Evolutionary conservation across 495 filamentous ascomycete species (phyloP).

Genomic region (Articulospora tetracladia): DNA sequence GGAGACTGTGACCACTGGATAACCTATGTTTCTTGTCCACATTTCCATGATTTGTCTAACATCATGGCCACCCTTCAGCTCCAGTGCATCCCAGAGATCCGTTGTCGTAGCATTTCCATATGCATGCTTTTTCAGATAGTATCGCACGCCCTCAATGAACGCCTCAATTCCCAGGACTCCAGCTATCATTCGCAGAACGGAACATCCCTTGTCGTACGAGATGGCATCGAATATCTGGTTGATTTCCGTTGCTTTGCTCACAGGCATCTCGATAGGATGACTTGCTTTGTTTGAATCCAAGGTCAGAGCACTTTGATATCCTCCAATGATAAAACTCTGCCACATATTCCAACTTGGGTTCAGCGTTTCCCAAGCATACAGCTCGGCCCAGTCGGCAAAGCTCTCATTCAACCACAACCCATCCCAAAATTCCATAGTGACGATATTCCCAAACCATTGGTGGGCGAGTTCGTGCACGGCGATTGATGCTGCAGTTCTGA

Average conservation of each 20-base stretch:
- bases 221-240: slow-evolving; percentile 97
- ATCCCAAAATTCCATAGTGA: slow-evolving; percentile 22
- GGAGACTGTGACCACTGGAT: slow-evolving; percentile 65
- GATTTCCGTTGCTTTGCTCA: slow-evolving; percentile 91
- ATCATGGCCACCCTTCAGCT: slow-evolving; percentile 84
- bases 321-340: slow-evolving; percentile 8
- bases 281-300: slow-evolving; percentile 82
- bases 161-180: slow-evolving; percentile 86
- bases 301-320: slow-evolving; percentile 28
- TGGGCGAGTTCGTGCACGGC: slow-evolving; percentile 23
- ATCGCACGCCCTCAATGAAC: slow-evolving; percentile 87
- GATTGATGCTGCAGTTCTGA: background rate
- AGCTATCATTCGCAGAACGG: slow-evolving; percentile 93
- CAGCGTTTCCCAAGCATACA: slow-evolving; percentile 6
- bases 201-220: slow-evolving; percentile 96
- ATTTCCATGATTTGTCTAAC: slow-evolving; percentile 75
- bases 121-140: slow-evolving; percentile 90
- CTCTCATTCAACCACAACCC: slow-evolving; percentile 29
- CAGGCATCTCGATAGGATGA: slow-evolving; percentile 80
- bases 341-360: slow-evolving; percentile 11
- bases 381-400: slow-evolving; percentile 15
- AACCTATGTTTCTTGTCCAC: slow-evolving; percentile 75
- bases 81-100: slow-evolving; percentile 87
- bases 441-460: slow-evolving; percentile 26
- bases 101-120: slow-evolving; percentile 80